Evolutionary conservation across 106 monocot species (phyloP), one percentile per base, ranked within the genome.

Genomic region (Acanthochlamys bracteata): DNA sequence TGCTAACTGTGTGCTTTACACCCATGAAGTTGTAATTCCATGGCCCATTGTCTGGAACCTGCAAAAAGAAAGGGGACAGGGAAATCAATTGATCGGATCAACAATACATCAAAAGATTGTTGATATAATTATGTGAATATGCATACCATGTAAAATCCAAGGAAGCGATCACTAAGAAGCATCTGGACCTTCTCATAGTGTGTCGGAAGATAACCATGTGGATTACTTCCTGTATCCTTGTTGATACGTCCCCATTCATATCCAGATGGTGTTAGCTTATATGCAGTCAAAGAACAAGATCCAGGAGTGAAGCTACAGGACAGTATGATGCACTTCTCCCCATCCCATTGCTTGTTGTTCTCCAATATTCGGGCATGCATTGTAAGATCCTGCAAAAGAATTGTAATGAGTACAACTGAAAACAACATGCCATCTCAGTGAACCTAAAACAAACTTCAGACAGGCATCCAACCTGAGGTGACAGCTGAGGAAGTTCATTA

Each of bases 11-110:
- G 47, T 99, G 98, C 71, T 99, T 99, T 22, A 99, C 98, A 19
- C 92, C 98, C 98, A 92, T 92, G 79, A 99, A 99, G 71, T 99
- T 99, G 69, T 89, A 99, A 66, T 89, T 99, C 98, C 98, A 99
- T 0, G 98, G 98, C 10, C 83, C 92, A 61, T 83, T 99, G 41
- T 92, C 92, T 4, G 98, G 98, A 54, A 84, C 76, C 93, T 93
- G 71, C 2, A 49, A 69, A 13, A n/a, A 2, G 10, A 14, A 55
- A 7, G 41, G 26, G 13, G 9, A 55, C 10, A 20, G 9, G 16
- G 9, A 4, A 49, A 49, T 49, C 49, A 22, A 20, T 3, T 4
- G 20, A 10, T 21, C 22, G 21, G n/a, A 55, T 20, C 4, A 20
- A 55, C 22, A 55, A 55, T 15, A 20, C 21, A 20, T 19, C 51